A percentile compares a stretch with the other conserved stretches of the same genome.
Evolutionary conservation across 2,329 filamentous ascomycete genomes (phyloP).

Genomic region (Colletotrichum incanum): DNA sequence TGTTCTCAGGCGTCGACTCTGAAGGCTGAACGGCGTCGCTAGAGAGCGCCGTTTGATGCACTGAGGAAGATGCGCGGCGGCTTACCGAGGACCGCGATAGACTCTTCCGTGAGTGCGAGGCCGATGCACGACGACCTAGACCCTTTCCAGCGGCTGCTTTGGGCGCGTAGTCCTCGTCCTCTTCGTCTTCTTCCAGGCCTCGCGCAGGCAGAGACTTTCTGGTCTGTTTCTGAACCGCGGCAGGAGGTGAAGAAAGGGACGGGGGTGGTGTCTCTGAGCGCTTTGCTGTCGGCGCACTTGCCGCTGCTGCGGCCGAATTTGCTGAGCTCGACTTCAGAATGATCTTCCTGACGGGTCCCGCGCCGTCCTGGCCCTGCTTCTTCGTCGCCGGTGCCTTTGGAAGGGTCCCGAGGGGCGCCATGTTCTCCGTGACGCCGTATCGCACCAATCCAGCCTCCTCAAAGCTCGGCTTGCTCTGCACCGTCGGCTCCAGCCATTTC

Average conservation of each 20-base stretch:
- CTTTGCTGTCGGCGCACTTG: conserved; percentile 31
- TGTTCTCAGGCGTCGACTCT: conserved; percentile 49
- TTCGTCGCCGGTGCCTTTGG: conserved; percentile 71
- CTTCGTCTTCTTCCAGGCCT: conserved; percentile 35
- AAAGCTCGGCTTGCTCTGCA: conserved; percentile 79
- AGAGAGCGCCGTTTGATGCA: conserved; percentile 32
- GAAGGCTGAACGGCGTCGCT: conserved; percentile 41
- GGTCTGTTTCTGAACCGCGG: conserved; percentile 24
- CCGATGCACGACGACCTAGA: conserved; percentile 28
- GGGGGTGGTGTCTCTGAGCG: conserved; percentile 39
- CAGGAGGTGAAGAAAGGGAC: conserved; percentile 34
- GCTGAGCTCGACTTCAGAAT: conserved; percentile 58
- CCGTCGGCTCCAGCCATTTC: conserved; percentile 71
- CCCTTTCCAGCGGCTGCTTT: conserved; percentile 36
- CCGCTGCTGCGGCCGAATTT: conserved; percentile 42
- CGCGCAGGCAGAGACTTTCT: conserved; percentile 33
- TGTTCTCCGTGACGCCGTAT: conserved; percentile 84
- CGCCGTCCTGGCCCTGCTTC: conserved; percentile 52
- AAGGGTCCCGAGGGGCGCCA: conserved; percentile 84
- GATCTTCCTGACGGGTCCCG: conserved; percentile 58
- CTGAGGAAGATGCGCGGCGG: conserved; percentile 37
- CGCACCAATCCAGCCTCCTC: conserved; percentile 83
- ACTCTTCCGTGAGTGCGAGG: conserved; percentile 40
- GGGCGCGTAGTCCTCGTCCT: conserved; percentile 34
- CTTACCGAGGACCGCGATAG: conserved; percentile 40